These are phyloP conservation scores for Protomyces macrosporus DNA, from an alignment of 1,139 yeast species.

Conservation along the genomic window DNA sequence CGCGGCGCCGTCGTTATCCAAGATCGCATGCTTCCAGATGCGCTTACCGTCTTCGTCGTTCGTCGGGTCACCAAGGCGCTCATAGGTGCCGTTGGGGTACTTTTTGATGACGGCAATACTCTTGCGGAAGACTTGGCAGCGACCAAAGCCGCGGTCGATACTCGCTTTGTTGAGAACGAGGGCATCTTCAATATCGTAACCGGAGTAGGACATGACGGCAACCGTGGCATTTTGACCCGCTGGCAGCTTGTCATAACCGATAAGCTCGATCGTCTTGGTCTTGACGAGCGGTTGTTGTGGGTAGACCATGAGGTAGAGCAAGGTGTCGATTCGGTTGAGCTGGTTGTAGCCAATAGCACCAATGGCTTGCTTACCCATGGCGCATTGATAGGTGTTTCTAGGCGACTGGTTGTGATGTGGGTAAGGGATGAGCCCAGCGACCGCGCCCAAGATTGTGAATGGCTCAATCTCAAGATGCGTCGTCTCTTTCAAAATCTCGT, in stretches of 20 bases:
- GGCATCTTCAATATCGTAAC: slow-evolving; percentile 99
- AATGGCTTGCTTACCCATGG: slow-evolving; percentile 99
- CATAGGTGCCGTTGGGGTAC: slow-evolving; percentile 90
- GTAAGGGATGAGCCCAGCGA: slow-evolving; percentile 98
- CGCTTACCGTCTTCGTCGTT: slow-evolving; percentile 53
- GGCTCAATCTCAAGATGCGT: slow-evolving; percentile 97
- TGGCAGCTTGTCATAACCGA: slow-evolving; percentile 91
- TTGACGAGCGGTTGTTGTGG: slow-evolving; percentile 99
- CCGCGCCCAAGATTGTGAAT: slow-evolving; percentile 93
- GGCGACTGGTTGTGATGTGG: slow-evolving; percentile 99
- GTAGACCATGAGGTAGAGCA: slow-evolving; percentile 88
- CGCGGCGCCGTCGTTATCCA: slow-evolving; percentile 94
- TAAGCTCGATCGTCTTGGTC: slow-evolving; percentile 91
- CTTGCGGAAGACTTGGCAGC: slow-evolving; percentile 95
- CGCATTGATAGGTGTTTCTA: slow-evolving; percentile 97
- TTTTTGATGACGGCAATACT: slow-evolving; percentile 83
- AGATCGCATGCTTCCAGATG: slow-evolving; percentile 73
- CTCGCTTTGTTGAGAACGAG: slow-evolving; percentile 87
- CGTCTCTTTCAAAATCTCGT: slow-evolving; percentile 50
- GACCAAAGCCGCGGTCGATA: slow-evolving; percentile 93
- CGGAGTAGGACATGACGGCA: slow-evolving; percentile 98
- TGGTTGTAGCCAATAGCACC: slow-evolving; percentile 98
- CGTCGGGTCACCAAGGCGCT: slow-evolving; percentile 54
- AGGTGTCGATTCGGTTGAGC: slow-evolving; percentile 88
- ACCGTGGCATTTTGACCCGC: slow-evolving; percentile 99